Base-by-base conservation (phyloP, 176 grass and related monocot species). In the Puya raimondii region DNA sequence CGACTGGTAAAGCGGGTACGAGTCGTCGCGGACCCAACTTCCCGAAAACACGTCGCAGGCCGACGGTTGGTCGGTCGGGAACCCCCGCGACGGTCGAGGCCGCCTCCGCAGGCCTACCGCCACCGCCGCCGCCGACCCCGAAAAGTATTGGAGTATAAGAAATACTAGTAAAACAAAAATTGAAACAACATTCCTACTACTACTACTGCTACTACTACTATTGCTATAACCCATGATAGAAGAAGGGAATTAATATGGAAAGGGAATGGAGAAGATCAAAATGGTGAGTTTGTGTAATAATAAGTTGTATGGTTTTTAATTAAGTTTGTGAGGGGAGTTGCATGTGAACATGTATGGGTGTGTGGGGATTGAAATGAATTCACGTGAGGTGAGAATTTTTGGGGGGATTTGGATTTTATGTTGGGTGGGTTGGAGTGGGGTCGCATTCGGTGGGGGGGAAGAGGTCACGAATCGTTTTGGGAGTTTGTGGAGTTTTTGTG, bases 41-140 rank as follows among this genome's bases (percentile, higher is more conserved):
- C 93, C 93, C 11, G 76, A 80, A 82, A 90, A 97, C 4, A 97
- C 68, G 66, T 97, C 77, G 57, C 93, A 97, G 25, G 49, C 82
- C 9, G 33, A 42, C 33, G 71, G 72, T 11, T 58, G 64, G 63
- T 11, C 79, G 63, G 25, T 9, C 27, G 14, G 2, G 51, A 50
- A 50, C 1, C 47, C 72, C 47, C 21, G 73, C 27, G 51, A 17
- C 33, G 23, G 51, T 50, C 78, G 81, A 27, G 66, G 78, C 49
- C 64, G 67, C 21, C 21, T 61, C 16, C 16, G 14, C n/a, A 21
- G 10, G 16, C 56, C 16, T 20, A 21, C 56, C 0, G 16, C 0
- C 13, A 20, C 0, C 17, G 56, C 16, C 56, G 17, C 56, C 6
- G 56, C 16, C 16, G 56, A 21, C 9, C 0, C 6, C 15, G 56